phyloP scores from a whole-genome alignment of 2,329 filamentous ascomycete genomes.

The Salinomyces thailandicus region DNA sequence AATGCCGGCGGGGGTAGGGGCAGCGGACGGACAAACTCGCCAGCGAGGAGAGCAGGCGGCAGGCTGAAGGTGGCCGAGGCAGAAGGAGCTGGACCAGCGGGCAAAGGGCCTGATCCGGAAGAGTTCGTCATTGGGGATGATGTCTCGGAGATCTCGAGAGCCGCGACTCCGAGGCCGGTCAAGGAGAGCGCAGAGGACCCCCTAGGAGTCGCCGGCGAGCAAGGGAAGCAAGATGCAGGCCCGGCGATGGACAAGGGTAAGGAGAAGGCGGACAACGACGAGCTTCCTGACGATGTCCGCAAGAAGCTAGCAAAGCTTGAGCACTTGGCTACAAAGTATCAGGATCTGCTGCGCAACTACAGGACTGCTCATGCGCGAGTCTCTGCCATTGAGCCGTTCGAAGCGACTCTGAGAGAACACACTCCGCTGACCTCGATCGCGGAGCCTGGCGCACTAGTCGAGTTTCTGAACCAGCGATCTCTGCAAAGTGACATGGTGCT shows the following conservation, averaged over 20 bases:
- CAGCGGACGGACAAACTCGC: conserved; percentile 26
- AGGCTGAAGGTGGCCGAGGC: conserved; percentile 17
- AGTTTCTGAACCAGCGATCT: conserved; percentile 81
- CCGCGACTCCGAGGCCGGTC: conserved; percentile 47
- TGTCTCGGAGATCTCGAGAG: conserved; percentile 51
- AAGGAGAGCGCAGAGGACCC: conserved; percentile 27
- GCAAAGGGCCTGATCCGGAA: conserved; percentile 62
- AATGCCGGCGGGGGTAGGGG: conserved; percentile 36
- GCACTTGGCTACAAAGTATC: conserved; percentile 77
- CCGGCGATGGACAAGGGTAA: conserved; percentile 15
- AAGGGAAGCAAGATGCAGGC: conserved; percentile 18
- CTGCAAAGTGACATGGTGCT: conserved; percentile 85
- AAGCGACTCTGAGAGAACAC: conserved; percentile 80
- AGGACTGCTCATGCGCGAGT: conserved; percentile 80
- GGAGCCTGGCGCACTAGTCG: conserved; percentile 72
- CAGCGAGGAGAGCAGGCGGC: conserved; percentile 16
- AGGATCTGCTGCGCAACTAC: conserved; percentile 84
- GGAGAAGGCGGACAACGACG: conserved; percentile 29
- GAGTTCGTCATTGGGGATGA: conserved; percentile 83
- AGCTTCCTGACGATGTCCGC: conserved; percentile 64
- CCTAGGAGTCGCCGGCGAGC: conserved; percentile 24
- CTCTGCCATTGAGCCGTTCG: conserved; percentile 83
- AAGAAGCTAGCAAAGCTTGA: conserved; percentile 75
- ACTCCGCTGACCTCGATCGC: conserved; percentile 82
- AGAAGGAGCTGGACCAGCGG: conserved; percentile 5